Percentiles rank a stretch among this genome's conserved stretches.
These are phyloP conservation scores for Monilinia laxa DNA, from an alignment of 2,329 filamentous ascomycete genomes.

Conservation along the genomic window DNA sequence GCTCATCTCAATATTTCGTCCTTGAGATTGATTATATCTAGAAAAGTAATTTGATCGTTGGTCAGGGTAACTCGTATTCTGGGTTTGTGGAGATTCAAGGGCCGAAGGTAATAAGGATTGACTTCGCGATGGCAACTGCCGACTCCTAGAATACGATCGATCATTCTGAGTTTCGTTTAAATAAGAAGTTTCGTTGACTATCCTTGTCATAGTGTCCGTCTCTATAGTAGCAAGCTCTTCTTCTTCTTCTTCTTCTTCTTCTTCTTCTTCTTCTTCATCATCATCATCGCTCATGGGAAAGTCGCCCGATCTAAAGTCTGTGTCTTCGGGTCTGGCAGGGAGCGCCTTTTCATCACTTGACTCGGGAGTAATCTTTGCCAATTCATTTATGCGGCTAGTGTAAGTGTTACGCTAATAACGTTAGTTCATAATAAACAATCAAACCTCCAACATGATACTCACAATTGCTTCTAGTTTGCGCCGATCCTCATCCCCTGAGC, in stretches of 20 bases:
- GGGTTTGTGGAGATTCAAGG: slow-evolving; percentile 36
- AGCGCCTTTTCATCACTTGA: slow-evolving; percentile 68
- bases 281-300: slow-evolving; percentile 41
- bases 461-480: slow-evolving; percentile 92
- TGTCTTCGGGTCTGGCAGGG: slow-evolving; percentile 67
- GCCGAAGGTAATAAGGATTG: slow-evolving; percentile 41
- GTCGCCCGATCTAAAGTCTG: slow-evolving; percentile 49
- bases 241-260: slow-evolving; percentile 41
- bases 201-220: slow-evolving; percentile 53
- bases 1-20: slow-evolving; percentile 24
- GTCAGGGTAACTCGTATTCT: slow-evolving; percentile 37
- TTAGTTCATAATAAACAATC: slow-evolving; percentile 28
- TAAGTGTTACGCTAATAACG: slow-evolving; percentile 75
- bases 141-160: slow-evolving; percentile 33
- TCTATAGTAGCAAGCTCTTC: slow-evolving; percentile 50
- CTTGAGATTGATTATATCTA: slow-evolving; percentile 14
- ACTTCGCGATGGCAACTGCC: slow-evolving; percentile 38
- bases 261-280: slow-evolving; percentile 30
- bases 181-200: slow-evolving; percentile 46
- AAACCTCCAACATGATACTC: slow-evolving; percentile 46
- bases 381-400: slow-evolving; percentile 81
- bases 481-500: slow-evolving; percentile 80
- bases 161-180: slow-evolving; percentile 29
- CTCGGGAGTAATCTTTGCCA: slow-evolving; percentile 68
- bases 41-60: slow-evolving; percentile 22